Evolutionary conservation across 768 basidiomycete genomes (phyloP), one percentile per base, ranked within the genome.

Genomic region (Aureoboletus auriporus): DNA sequence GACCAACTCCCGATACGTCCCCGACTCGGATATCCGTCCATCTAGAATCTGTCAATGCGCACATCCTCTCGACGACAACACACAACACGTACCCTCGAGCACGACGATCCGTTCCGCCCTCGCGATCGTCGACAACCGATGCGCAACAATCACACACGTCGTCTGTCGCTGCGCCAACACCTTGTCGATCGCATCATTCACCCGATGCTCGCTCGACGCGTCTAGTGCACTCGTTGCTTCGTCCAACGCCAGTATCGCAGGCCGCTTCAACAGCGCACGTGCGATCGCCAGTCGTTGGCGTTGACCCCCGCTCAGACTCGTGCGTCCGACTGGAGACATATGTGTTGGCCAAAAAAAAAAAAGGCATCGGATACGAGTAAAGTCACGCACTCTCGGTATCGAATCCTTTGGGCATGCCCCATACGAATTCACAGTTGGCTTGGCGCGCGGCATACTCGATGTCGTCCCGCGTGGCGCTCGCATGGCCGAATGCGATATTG

Each of bases 341-440:
- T 23, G 20, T 23, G 20, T 23, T 2, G 20, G 20, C 20, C 2
- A 23, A 23, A 23, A 23, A 23, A 23, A 23, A 23, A 23, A 23
- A n/a, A n/a, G n/a, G n/a, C n/a, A n/a, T n/a, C n/a, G 20, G 20
- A 23, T 2, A 4, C 20, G 20, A 23, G 20, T 23, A 2, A n/a
- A 23, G 20, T 4, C 20, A 23, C 20, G 20, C 20, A 93, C 93
- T 93, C 57, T 84, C 76, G 1, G 95, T 97, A 57, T 96, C 94
- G 58, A 95, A 95, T 0, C 93, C 93, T 49, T 92, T 76, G 9
- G 94, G 93, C 76, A 98, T 82, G 13, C 88, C 85, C 87, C 92
- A 91, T 6, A 97, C 84, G 61, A 95, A 98, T 59, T 95, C 93
- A 67, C 94, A 97, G 57, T 97, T 96, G 2, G 95, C 95, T 50